A percentile compares a stretch with the other conserved stretches of the same genome.
Conservation (phyloP, 495 filamentous ascomycete genomes). For the Penicillium manginii region DNA sequence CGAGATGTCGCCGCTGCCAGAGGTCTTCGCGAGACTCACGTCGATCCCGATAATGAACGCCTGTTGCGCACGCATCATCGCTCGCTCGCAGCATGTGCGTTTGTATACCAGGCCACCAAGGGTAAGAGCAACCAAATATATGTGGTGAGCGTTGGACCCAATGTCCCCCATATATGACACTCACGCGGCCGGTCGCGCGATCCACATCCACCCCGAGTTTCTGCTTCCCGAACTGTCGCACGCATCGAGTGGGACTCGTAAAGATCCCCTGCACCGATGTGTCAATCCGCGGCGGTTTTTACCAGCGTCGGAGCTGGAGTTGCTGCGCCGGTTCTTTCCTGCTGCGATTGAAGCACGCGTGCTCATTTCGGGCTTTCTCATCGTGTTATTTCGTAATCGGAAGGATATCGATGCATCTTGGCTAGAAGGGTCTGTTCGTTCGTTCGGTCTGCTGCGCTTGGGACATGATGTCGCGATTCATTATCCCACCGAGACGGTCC, state of each 20-base stretch:
- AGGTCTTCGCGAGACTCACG: slow-evolving; percentile 9
- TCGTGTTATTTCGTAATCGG: slow-evolving; percentile 20
- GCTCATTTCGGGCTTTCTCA: slow-evolving; percentile 26
- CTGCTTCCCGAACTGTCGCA: slow-evolving; percentile 18
- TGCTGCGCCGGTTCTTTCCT: slow-evolving; percentile 20
- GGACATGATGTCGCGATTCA: slow-evolving; percentile 22
- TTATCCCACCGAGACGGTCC: slow-evolving; percentile 14
- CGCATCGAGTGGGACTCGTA: slow-evolving; percentile 16
- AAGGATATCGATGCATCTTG: slow-evolving; percentile 23
- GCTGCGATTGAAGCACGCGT: slow-evolving; percentile 19
- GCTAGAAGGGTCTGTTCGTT: slow-evolving; percentile 21
- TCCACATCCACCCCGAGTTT: slow-evolving; percentile 23
- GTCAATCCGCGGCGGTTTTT: slow-evolving; percentile 23
- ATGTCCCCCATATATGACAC: slow-evolving; percentile 22
- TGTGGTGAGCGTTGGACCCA: slow-evolving; percentile 19
- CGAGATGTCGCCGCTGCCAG: slow-evolving; percentile 13
- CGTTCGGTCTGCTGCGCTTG: slow-evolving; percentile 22
- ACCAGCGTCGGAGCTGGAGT: slow-evolving; percentile 13
- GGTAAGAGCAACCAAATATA: slow-evolving; percentile 16
- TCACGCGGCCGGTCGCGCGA: slow-evolving; percentile 26
- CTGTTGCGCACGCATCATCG: slow-evolving; percentile 21
- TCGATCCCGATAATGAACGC: slow-evolving; percentile 10
- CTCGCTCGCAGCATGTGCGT: slow-evolving; percentile 19
- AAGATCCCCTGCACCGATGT: slow-evolving; percentile 14
- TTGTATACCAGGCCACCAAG: slow-evolving; percentile 19